Conservation (phyloP, 306 rosid genomes). For the Cicer chorassanicum region DNA sequence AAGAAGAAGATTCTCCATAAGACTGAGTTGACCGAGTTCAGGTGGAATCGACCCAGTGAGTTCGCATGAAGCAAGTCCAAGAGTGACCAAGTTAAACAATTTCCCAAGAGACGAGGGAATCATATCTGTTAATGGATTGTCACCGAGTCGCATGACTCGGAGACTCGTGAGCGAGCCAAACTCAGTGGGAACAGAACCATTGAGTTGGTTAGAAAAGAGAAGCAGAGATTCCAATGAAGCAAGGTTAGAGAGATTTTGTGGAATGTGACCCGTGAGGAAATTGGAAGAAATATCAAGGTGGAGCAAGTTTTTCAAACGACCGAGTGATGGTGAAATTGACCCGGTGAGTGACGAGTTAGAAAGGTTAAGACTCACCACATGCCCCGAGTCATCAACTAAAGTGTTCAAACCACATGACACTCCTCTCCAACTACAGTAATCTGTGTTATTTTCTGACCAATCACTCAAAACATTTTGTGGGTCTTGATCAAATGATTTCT, state of each 20-base stretch:
- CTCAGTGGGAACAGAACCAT: constrained; percentile 69
- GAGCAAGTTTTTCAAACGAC: constrained; percentile 64
- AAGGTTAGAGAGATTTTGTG: constrained; percentile 72
- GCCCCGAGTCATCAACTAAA: constrained; percentile 46
- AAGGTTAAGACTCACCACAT: constrained; percentile 73
- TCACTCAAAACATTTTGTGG: constrained; percentile 64
- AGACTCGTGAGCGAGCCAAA: constrained; percentile 68
- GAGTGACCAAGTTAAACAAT: constrained; percentile 57
- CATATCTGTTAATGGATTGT: constrained; percentile 68
- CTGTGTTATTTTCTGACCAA: constrained; percentile 65
- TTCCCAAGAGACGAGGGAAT: constrained; percentile 81
- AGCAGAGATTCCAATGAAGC: constrained; percentile 69
- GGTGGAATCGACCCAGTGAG: constrained; percentile 76
- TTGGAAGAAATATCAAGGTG: constrained; percentile 84
- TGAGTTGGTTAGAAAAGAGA: constrained; percentile 77
- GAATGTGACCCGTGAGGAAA: constrained; percentile 79
- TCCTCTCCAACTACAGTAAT: constrained; percentile 82
- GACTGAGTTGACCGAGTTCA: constrained; percentile 69
- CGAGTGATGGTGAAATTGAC: constrained; percentile 68
- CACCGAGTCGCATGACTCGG: constrained; percentile 82
- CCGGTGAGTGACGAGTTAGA: constrained; percentile 86
- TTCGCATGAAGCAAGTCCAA: constrained; percentile 74
- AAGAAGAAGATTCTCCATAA: constrained; percentile 57
- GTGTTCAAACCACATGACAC: constrained; percentile 61
- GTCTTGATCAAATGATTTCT: constrained; percentile 65